Evolutionary conservation across 805 yeast species (phyloP).

Genomic region (Monosporozyma unispora): DNA sequence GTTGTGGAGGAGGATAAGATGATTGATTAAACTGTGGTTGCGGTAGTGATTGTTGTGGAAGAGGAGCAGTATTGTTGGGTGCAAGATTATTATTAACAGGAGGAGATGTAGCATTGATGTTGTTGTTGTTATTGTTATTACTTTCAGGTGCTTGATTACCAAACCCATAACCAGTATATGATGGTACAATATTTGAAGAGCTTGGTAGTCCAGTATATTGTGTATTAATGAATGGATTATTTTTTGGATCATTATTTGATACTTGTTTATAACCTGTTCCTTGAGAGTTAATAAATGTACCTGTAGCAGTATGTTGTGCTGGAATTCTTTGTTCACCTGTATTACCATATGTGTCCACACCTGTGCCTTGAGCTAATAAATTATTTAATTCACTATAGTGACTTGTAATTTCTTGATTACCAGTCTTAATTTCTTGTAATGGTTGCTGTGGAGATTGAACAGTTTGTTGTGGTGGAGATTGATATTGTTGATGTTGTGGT

Average conservation of each 20-base stretch:
- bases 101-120: slow-evolving; percentile 1
- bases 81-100: not conserved
- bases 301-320: slow-evolving; percentile 81
- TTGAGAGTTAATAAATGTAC: slow-evolving; percentile 73
- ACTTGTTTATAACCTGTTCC: slow-evolving; percentile 72
- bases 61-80: not conserved
- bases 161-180: slow-evolving; percentile 88
- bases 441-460: slow-evolving; percentile 20
- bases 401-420: slow-evolving; percentile 46
- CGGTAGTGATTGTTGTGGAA: slow-evolving; percentile 4
- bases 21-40: not conserved
- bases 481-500: slow-evolving; percentile 8
- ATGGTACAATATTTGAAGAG: slow-evolving; percentile 53
- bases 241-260: slow-evolving; percentile 26
- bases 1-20: slow-evolving; percentile 1
- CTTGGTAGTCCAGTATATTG: slow-evolving; percentile 69
- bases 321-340: slow-evolving; percentile 57
- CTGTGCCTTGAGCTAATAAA: slow-evolving; percentile 77
- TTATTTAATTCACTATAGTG: slow-evolving; percentile 65
- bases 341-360: slow-evolving; percentile 71
- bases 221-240: slow-evolving; percentile 41
- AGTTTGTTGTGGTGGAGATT: slow-evolving; percentile 7
- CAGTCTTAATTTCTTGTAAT: slow-evolving; percentile 40
- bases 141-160: slow-evolving; percentile 49
- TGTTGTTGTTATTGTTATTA: slow-evolving; percentile 1